Percentiles rank a stretch among this genome's conserved stretches.
These are phyloP conservation scores for Leccinum subtestaceum DNA, from an alignment of 768 basidiomycete species.

Conservation along the genomic window DNA sequence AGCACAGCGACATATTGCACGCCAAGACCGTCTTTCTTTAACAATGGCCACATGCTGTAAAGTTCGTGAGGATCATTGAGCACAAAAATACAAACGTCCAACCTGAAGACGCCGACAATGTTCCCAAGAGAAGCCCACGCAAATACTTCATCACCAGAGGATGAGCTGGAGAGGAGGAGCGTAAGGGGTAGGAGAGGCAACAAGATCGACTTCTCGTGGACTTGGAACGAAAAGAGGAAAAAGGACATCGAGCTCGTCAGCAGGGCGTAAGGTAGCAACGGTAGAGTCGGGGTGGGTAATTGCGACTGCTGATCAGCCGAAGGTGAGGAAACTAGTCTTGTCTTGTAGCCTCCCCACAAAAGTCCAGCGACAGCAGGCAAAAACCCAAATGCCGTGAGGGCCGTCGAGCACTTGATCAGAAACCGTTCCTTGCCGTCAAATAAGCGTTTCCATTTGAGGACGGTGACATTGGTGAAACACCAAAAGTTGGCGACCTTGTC, in stretches of 20 bases:
- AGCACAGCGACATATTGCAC: constrained; percentile 69
- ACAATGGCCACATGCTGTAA: constrained; percentile 89
- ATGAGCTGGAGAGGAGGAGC: constrained; percentile 59
- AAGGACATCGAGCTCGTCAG: constrained; percentile 85
- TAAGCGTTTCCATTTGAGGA: constrained; percentile 74
- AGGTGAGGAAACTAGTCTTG: constrained; percentile 14
- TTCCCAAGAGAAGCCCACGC: constrained; percentile 48
- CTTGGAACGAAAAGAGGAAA: constrained; percentile 95
- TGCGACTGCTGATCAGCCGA: neutral
- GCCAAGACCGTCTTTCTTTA: constrained; percentile 74
- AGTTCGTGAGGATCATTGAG: neutral
- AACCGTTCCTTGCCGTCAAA: constrained; percentile 40
- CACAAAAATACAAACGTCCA: constrained; percentile 12
- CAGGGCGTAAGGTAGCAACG: constrained; percentile 76
- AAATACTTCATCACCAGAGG: constrained; percentile 25
- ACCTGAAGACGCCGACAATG: constrained; percentile 90
- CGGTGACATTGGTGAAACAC: constrained; percentile 82
- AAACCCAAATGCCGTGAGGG: constrained; percentile 69
- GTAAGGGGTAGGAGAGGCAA: constrained; percentile 84
- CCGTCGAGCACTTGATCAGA: constrained; percentile 65
- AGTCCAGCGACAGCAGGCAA: constrained; percentile 54
- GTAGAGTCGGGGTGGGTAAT: constrained; percentile 51
- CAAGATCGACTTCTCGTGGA: constrained; percentile 92
- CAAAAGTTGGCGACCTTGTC: constrained; percentile 98
- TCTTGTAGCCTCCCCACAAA: constrained; percentile 37